These are phyloP conservation scores for Starmerella floricola DNA, from an alignment of 805 yeast genomes.

Conservation along the genomic window DNA sequence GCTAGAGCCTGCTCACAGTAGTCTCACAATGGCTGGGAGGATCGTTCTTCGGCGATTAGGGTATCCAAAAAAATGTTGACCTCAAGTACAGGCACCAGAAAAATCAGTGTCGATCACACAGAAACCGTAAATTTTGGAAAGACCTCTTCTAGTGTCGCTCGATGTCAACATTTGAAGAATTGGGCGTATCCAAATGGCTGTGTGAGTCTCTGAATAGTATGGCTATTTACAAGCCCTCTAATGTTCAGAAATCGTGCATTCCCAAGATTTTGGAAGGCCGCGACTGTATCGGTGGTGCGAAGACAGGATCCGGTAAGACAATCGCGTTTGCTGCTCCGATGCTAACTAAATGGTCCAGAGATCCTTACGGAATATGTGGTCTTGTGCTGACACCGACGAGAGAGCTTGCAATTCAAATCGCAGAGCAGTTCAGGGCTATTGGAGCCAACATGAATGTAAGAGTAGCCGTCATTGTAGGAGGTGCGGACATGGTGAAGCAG, in stretches of 20 bases:
- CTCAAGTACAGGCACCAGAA: too few relatives aligned
- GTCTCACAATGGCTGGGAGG: too few relatives aligned
- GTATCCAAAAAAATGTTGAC: neutral
- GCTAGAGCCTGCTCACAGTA: too few relatives aligned
- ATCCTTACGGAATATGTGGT: conserved; percentile 88
- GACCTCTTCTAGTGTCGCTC: neutral
- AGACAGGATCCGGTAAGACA: conserved; percentile 96
- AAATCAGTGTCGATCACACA: too few relatives aligned
- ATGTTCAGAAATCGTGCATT: conserved; percentile 77
- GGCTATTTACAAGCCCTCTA: conserved; percentile 74
- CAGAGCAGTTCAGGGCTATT: conserved; percentile 87
- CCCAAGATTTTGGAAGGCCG: conserved; percentile 73
- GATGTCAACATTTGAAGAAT: conserved; percentile 35
- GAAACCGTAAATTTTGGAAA: too few relatives aligned
- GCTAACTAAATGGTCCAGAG: conserved; percentile 86
- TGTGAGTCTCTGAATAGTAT: conserved; percentile 66
- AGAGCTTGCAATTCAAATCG: conserved; percentile 91
- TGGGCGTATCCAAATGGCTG: conserved; percentile 83
- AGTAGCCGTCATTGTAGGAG: conserved; percentile 82
- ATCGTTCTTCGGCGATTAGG: too few relatives aligned
- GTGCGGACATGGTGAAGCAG: conserved; percentile 85
- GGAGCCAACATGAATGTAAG: conserved; percentile 82
- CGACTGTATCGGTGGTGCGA: conserved; percentile 96
- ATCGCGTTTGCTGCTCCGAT: conserved; percentile 97
- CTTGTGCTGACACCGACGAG: conserved; percentile 76